Conservation (phyloP, 352 stramenopile species). For the Phytophthora palmivora region DNA sequence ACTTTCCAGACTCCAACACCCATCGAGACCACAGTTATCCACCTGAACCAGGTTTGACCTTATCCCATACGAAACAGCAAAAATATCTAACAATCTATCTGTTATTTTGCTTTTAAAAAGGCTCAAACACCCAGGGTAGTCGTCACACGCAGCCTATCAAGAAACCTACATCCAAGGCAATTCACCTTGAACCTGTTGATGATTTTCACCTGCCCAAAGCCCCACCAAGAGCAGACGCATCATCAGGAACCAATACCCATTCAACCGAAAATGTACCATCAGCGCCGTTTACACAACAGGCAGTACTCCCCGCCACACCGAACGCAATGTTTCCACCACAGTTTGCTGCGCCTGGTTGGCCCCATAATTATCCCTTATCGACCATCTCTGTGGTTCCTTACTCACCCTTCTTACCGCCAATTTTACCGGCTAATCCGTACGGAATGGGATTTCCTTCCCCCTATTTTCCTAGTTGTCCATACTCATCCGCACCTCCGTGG, state of each 20-base stretch:
- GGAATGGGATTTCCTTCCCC: slow-evolving; percentile 22
- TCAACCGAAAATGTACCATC: not conserved
- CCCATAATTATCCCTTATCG: slow-evolving; percentile 6
- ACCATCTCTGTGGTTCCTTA: slow-evolving; percentile 4
- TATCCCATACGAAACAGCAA: not conserved
- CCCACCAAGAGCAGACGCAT: not conserved
- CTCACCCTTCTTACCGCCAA: slow-evolving; percentile 9
- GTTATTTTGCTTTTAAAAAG: slow-evolving; percentile 5
- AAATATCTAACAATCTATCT: slow-evolving; percentile 5
- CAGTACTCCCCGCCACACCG: not conserved
- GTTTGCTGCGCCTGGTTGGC: slow-evolving; percentile 6
- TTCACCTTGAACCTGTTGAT: slow-evolving; percentile 6
- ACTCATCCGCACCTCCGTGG: slow-evolving; percentile 17
- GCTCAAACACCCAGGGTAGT: not conserved
- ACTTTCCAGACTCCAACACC: not conserved
- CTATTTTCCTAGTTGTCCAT: slow-evolving; percentile 20
- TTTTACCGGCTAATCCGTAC: slow-evolving; percentile 20
- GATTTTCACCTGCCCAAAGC: not conserved
- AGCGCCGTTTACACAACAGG: not conserved
- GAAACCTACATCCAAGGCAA: slow-evolving; percentile 22
- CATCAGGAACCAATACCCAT: slow-evolving; percentile 1
- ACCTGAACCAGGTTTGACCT: not conserved
- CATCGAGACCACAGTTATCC: not conserved
- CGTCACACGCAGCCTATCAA: slow-evolving; percentile 1
- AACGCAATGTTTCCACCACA: slow-evolving; percentile 6